Conservation (phyloP, 2,329 filamentous ascomycete species). For the Pestalotiopsis sp. region DNA sequence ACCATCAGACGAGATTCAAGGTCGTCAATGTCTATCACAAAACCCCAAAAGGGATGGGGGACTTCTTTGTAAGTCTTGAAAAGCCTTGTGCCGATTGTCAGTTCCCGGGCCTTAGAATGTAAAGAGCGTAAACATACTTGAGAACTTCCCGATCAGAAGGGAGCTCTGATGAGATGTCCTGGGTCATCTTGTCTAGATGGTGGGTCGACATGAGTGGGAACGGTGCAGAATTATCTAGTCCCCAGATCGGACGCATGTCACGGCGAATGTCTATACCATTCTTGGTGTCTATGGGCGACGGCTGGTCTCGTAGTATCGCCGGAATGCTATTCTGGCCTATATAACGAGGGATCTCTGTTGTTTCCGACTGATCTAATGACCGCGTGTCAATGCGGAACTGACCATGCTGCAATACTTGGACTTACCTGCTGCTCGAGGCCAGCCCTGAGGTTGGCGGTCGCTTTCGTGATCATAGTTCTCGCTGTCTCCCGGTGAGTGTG, state of each 20-base stretch:
- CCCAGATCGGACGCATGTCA: conserved; percentile 68
- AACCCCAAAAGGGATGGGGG: conserved; percentile 69
- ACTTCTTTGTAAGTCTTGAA: conserved; percentile 70
- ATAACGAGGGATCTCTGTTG: conserved; percentile 59
- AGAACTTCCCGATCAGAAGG: conserved; percentile 68
- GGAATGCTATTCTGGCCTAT: conserved; percentile 70
- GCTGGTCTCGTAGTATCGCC: conserved; percentile 65
- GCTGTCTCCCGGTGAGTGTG: conserved; percentile 44
- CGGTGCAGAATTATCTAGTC: conserved; percentile 66
- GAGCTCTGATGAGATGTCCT: conserved; percentile 63
- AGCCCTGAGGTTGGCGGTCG: conserved; percentile 34
- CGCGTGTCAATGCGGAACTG: neutral
- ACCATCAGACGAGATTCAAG: conserved; percentile 66
- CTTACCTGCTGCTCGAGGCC: conserved; percentile 34
- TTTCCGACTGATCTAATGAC: conserved; percentile 52
- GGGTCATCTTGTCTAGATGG: conserved; percentile 61
- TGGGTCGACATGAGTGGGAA: conserved; percentile 69
- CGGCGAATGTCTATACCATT: conserved; percentile 60
- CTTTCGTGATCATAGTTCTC: conserved; percentile 38
- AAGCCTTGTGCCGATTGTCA: conserved; percentile 42
- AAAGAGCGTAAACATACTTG: conserved; percentile 51
- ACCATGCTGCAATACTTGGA: neutral
- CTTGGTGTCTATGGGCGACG: conserved; percentile 53
- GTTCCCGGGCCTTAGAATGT: neutral
- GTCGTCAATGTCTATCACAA: conserved; percentile 67